Evolutionary conservation across 2,329 filamentous ascomycete species (phyloP).

Genomic region (Colletotrichum tamarilloi): DNA sequence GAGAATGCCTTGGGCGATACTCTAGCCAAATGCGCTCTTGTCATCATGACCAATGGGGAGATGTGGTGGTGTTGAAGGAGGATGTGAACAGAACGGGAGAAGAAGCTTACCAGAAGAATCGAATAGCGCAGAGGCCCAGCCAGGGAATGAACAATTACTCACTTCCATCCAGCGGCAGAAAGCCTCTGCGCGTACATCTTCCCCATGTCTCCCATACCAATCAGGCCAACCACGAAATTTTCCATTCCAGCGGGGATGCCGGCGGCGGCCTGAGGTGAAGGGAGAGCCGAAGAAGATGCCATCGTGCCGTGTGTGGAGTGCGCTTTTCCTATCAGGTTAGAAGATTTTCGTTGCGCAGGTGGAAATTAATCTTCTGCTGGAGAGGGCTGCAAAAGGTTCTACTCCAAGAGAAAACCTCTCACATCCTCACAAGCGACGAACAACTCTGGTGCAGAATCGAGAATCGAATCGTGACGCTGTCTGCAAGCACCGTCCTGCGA

Average conservation of each 20-base stretch:
- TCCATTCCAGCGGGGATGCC: conserved; percentile 63
- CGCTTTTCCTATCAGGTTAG: background rate
- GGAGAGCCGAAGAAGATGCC: conserved; percentile 31
- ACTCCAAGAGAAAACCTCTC: conserved; percentile 31
- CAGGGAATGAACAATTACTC: conserved; percentile 43
- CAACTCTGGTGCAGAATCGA: conserved; percentile 3
- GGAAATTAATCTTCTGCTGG: background rate
- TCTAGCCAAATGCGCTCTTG: conserved; percentile 99
- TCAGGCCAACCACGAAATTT: conserved; percentile 86
- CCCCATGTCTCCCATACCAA: conserved; percentile 99
- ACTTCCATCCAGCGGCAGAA: conserved; percentile 97
- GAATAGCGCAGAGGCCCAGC: conserved; percentile 23
- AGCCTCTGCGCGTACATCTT: conserved; percentile 96
- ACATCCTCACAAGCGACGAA: conserved; percentile 34
- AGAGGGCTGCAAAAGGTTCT: conserved; percentile 27
- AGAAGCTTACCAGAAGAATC: conserved; percentile 50
- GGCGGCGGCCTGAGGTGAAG: conserved; percentile 24
- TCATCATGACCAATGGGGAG: conserved; percentile 78
- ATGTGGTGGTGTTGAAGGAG: conserved; percentile 1
- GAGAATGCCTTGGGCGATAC: conserved; percentile 76
- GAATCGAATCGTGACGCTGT: conserved; percentile 5
- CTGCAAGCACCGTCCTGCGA: background rate
- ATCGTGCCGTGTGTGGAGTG: background rate
- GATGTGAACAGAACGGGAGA: conserved; percentile 25
- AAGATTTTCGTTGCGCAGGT: background rate